Percentiles rank a stretch among this genome's conserved stretches.
These are phyloP conservation scores for Backusella sp. DNA, from an alignment of 192 early-diverging fungal species.

Conservation along the genomic window DNA sequence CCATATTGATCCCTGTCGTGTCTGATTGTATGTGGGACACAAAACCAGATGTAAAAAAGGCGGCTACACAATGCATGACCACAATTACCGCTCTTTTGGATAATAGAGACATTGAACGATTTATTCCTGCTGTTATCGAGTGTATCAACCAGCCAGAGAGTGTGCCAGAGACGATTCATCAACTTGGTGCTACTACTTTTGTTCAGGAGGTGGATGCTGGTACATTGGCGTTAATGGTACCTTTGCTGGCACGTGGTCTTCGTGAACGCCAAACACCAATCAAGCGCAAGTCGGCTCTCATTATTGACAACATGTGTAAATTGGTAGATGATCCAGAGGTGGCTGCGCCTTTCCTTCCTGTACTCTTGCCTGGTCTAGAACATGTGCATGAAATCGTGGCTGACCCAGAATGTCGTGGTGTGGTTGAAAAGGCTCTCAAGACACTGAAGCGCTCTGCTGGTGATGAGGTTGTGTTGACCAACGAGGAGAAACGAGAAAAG, in stretches of 20 bases:
- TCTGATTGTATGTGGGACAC: slow-evolving; percentile 82
- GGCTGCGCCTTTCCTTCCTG: slow-evolving; percentile 75
- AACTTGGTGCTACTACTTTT: slow-evolving; percentile 79
- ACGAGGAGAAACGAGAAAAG: slow-evolving; percentile 32
- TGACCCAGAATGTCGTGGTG: slow-evolving; percentile 74
- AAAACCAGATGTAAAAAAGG: slow-evolving; percentile 67
- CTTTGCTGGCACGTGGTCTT: slow-evolving; percentile 68
- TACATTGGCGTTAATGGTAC: slow-evolving; percentile 79
- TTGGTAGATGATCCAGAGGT: slow-evolving; percentile 80
- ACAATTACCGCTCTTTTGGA: slow-evolving; percentile 65
- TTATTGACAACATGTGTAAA: slow-evolving; percentile 92
- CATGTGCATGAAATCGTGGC: slow-evolving; percentile 72
- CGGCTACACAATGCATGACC: slow-evolving; percentile 64
- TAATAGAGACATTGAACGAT: slow-evolving; percentile 77
- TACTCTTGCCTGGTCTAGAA: slow-evolving; percentile 73
- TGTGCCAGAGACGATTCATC: slow-evolving; percentile 74
- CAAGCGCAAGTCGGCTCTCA: slow-evolving; percentile 73
- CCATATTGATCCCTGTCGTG: slow-evolving; percentile 68
- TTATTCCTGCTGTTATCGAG: slow-evolving; percentile 69
- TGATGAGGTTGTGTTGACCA: slow-evolving; percentile 34
- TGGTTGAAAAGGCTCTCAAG: slow-evolving; percentile 62
- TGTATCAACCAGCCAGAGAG: slow-evolving; percentile 79
- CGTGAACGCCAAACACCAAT: slow-evolving; percentile 69
- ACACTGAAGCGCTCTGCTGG: slow-evolving; percentile 62
- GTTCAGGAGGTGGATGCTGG: slow-evolving; percentile 74